phyloP scores from a whole-genome alignment of 1,284 basidiomycete genomes.

The Ustilago loliicola region DNA sequence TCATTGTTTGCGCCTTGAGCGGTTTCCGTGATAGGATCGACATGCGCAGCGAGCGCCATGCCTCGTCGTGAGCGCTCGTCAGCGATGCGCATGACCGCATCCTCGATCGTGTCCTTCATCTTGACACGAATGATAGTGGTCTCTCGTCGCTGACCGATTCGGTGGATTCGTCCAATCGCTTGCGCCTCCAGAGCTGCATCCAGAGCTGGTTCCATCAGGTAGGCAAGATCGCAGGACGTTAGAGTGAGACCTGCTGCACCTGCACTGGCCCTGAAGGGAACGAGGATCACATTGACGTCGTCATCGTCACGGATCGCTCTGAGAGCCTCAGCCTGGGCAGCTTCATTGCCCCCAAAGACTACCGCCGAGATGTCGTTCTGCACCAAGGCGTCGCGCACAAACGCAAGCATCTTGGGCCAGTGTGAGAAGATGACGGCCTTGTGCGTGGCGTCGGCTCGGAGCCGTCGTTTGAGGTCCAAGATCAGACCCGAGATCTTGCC shows the following conservation, averaged over 20 bases:
- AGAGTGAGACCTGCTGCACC: constrained; percentile 59
- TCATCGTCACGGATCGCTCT: constrained; percentile 52
- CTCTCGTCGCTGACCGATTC: constrained; percentile 51
- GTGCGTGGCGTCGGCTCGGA: constrained; percentile 36
- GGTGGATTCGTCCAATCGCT: constrained; percentile 50
- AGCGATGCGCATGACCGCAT: constrained; percentile 53
- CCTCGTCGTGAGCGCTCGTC: constrained; percentile 40
- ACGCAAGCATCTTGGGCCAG: constrained; percentile 53
- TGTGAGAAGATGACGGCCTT: constrained; percentile 59
- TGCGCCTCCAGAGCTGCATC: constrained; percentile 55
- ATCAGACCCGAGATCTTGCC: constrained; percentile 59
- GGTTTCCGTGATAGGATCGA: background rate
- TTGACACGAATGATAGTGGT: constrained; percentile 54
- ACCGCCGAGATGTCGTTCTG: constrained; percentile 44
- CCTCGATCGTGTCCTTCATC: constrained; percentile 59
- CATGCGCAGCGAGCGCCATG: constrained; percentile 40
- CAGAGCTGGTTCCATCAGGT: constrained; percentile 55
- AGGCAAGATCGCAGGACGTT: constrained; percentile 51
- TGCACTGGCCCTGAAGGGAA: constrained; percentile 54
- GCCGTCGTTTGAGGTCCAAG: constrained; percentile 32
- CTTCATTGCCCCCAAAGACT: constrained; percentile 41
- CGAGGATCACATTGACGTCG: constrained; percentile 42
- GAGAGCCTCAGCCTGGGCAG: constrained; percentile 43
- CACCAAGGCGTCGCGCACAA: constrained; percentile 42
- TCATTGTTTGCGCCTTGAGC: background rate